Base-by-base conservation (phyloP, 1,284 basidiomycete species). In the Gomphus bonarii region DNA sequence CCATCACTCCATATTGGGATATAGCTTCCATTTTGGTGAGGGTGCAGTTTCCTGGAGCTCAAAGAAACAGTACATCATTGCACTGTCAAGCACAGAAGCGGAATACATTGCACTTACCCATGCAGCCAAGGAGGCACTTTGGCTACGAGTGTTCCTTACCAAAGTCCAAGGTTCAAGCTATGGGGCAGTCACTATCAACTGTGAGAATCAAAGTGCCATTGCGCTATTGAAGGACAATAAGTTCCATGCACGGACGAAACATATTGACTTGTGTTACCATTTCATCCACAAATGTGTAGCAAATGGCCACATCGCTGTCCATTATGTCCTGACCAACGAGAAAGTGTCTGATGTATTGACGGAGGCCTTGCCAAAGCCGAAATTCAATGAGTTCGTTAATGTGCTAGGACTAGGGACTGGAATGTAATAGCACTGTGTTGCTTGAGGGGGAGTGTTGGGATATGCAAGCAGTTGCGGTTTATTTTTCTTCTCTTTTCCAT, bases 221-320 rank as follows among this genome's bases (percentile, higher is more conserved):
- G 16, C 42, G 7, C 7, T 44, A n/a, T 57, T 62, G 8, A 48
- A 63, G 16, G 65, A 68, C 42, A 62, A 67, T 38, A n/a, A 51
- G 5, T 62, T 63, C 54, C 69, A 70, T 55, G 62, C 59, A 14
- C 40, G 63, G 2, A 61, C 65, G 18, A 71, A 70, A 55, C 71
- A 72, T 59, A 70, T 72, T 42, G 64, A 69, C 47, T 60, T 70
- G 20, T 44, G 46, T 1, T 61, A 66, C 53, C 70, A 70, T 55
- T 65, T 62, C 33, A 47, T 61, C 20, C 52, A 44, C 65, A 25
- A 63, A 65, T 0, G 38, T 1, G 62, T 68, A 20, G 51, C 60
- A n/a, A 50, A 52, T 2, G 28, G 44, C 8, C 10, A 18, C 1
- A 53, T 66, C 40, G 16, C 14, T 3, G 10, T 65, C 25, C 6